Conservation (phyloP, 1,284 basidiomycete species). For the Apiotrichum brassicae region DNA sequence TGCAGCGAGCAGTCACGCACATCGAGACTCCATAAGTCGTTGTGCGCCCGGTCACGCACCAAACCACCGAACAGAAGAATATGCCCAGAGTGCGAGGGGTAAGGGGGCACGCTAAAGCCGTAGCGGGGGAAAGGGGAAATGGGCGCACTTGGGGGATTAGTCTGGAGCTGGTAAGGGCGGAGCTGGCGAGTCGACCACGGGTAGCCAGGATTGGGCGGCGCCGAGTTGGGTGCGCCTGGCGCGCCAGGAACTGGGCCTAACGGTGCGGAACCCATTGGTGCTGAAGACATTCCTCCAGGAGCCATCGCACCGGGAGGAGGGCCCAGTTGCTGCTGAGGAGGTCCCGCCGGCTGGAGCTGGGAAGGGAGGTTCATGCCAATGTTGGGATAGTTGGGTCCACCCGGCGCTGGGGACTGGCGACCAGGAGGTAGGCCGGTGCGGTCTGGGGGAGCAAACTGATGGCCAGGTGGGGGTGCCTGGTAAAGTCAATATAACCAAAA, state of each 20-base stretch:
- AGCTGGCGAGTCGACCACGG: slow-evolving; percentile 24
- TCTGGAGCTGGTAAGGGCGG: slow-evolving; percentile 15
- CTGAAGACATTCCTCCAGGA: neutral
- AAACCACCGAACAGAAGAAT: slow-evolving; percentile 96
- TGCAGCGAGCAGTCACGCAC: slow-evolving; percentile 70
- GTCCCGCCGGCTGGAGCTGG: slow-evolving; percentile 1
- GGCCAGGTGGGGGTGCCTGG: neutral
- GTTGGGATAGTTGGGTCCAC: neutral
- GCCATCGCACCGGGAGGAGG: neutral
- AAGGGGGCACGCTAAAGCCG: slow-evolving; percentile 88
- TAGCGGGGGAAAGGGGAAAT: slow-evolving; percentile 85
- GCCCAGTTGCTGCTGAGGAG: slow-evolving; percentile 2
- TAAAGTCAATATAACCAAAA: too few species aligned
- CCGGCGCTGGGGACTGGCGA: slow-evolving; percentile 1
- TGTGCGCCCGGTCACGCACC: slow-evolving; percentile 81
- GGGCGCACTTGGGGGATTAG: slow-evolving; percentile 23
- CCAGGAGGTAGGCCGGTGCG: neutral
- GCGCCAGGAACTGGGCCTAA: too few species aligned
- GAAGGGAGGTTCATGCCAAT: slow-evolving; percentile 12
- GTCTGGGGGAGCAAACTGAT: neutral
- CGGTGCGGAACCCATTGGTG: neutral
- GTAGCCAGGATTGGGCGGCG: slow-evolving; percentile 15
- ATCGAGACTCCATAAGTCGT: slow-evolving; percentile 89
- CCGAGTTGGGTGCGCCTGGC: neutral
- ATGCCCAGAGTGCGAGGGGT: slow-evolving; percentile 72